Evolutionary conservation across 2,329 filamentous ascomycete genomes (phyloP), one percentile per base, ranked within the genome.

Genomic region (Lasiodiplodia theobromae): DNA sequence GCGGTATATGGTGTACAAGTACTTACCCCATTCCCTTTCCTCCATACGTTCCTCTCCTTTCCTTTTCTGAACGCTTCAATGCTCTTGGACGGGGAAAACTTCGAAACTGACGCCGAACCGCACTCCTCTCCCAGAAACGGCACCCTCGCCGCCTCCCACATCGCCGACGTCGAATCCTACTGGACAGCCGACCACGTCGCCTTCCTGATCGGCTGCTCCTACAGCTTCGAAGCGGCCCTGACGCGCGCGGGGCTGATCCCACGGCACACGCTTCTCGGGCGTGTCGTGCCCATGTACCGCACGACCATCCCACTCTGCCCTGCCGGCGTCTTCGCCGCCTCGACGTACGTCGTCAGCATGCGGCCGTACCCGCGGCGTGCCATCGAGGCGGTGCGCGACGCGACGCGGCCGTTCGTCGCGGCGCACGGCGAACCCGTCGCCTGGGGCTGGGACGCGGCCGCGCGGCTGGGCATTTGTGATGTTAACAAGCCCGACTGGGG

Each of bases 371-470:
- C 74, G 28, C 70, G 54, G 0, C 73, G 78, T 2, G 83, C 88
- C 7, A 74, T 91, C 3, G 82, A 86, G 28, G 75, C 66, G 16
- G 86, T 91, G 0, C 79, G 88, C 14, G 77, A 80, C 4, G 83
- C 90, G 37, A 90, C 88, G 0, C 77, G 86, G 16, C 78, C 78
- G 10, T 91, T 86, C 75, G 75, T 81, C 10, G 78, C 82, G 1
- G 89, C 88, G 3, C 89, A 91, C 72, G 89, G 89, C 2, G 89
- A 91, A 78, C 87, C 87, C 1, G 79, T 91, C 16, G 87, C 86
- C 3, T 91, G 87, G 87, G 88, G 87, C 0, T 91, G 88, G 87
- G 84, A 88, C 3, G 86, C 83, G 0, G 76, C 86, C 11, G 73
- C 76, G 70, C 72, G 72, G 38, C 72, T 91, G 54, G 88, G 89